phyloP scores from a whole-genome alignment of 805 yeast genomes.

The Lachancea sp. region DNA sequence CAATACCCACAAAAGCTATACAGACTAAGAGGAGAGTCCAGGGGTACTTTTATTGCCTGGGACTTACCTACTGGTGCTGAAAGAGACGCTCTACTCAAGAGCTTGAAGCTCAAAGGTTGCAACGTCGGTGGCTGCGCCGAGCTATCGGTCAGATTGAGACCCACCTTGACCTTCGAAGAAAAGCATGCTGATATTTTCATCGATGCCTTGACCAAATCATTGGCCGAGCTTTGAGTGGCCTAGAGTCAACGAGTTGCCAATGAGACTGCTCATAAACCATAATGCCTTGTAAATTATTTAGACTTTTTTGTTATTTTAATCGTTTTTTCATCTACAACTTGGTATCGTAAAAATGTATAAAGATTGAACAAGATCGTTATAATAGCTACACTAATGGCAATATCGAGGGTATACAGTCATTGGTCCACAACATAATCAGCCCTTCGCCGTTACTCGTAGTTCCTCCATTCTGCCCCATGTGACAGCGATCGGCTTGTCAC shows the following conservation, averaged over 20 bases:
- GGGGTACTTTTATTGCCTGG: slow-evolving; percentile 65
- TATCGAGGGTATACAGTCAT: too few relatives aligned
- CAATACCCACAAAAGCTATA: slow-evolving; percentile 38
- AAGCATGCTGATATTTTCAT: slow-evolving; percentile 55
- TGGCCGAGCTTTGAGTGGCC: slow-evolving; percentile 13
- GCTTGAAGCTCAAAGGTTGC: slow-evolving; percentile 47
- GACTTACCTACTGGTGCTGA: slow-evolving; percentile 39
- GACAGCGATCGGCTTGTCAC: too few relatives aligned
- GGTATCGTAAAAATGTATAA: background rate
- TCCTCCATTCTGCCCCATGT: too few relatives aligned
- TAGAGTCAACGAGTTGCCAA: background rate
- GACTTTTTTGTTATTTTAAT: background rate
- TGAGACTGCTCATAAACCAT: background rate
- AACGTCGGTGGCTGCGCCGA: slow-evolving; percentile 69
- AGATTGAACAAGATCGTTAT: background rate
- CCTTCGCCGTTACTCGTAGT: too few relatives aligned
- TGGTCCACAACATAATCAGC: too few relatives aligned
- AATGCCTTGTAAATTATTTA: background rate
- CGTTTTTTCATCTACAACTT: background rate
- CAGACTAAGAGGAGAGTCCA: slow-evolving; percentile 56
- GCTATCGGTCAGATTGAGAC: slow-evolving; percentile 53
- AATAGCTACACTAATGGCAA: too few relatives aligned
- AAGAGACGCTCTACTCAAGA: slow-evolving; percentile 43
- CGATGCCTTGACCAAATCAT: slow-evolving; percentile 34
- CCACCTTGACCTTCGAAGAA: slow-evolving; percentile 54